Percentiles rank a stretch among this genome's conserved stretches.
These are phyloP conservation scores for Dichomitus squalens DNA, from an alignment of 1,284 basidiomycete genomes.

Conservation along the genomic window DNA sequence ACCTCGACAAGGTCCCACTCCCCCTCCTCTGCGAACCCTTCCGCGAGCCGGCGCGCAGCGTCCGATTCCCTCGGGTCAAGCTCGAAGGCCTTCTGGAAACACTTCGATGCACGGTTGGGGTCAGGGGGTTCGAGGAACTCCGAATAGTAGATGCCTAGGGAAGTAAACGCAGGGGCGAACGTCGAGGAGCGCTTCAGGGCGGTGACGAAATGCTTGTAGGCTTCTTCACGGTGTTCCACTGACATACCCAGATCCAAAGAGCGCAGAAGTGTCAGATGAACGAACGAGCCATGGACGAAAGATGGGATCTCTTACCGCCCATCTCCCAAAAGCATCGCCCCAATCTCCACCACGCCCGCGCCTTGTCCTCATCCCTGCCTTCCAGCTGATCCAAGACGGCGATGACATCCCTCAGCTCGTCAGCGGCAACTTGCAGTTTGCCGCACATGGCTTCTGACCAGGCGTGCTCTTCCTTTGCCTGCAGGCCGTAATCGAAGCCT, in stretches of 20 bases:
- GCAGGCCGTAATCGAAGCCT: slow-evolving; percentile 53
- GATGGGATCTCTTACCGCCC: slow-evolving; percentile 52
- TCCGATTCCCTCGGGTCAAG: slow-evolving; percentile 88
- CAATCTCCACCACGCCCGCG: slow-evolving; percentile 83
- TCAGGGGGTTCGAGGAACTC: slow-evolving; percentile 77
- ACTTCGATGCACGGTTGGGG: slow-evolving; percentile 86
- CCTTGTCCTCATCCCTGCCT: slow-evolving; percentile 59
- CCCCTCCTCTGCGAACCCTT: slow-evolving; percentile 89
- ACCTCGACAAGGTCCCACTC: slow-evolving; percentile 98
- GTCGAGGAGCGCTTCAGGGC: slow-evolving; percentile 78
- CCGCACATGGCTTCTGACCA: slow-evolving; percentile 81
- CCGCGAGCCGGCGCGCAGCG: slow-evolving; percentile 83
- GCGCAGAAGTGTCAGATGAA: no score
- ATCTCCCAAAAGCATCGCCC: slow-evolving; percentile 81
- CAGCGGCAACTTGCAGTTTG: slow-evolving; percentile 52
- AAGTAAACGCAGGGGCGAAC: slow-evolving; percentile 92
- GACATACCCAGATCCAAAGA: slow-evolving; percentile 1
- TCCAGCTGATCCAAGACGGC: slow-evolving; percentile 55
- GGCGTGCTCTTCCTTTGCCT: slow-evolving; percentile 80
- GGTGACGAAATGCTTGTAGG: slow-evolving; percentile 82
- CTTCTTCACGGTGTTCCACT: slow-evolving; percentile 56
- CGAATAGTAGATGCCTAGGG: slow-evolving; percentile 89
- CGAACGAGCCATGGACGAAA: background rate
- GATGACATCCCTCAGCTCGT: slow-evolving; percentile 63
- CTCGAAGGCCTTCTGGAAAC: slow-evolving; percentile 99